Percentiles rank a stretch among this genome's conserved stretches.
Evolutionary conservation across 495 filamentous ascomycete species (phyloP).

Genomic region (Aspergillus sclerotiicarbonarius): DNA sequence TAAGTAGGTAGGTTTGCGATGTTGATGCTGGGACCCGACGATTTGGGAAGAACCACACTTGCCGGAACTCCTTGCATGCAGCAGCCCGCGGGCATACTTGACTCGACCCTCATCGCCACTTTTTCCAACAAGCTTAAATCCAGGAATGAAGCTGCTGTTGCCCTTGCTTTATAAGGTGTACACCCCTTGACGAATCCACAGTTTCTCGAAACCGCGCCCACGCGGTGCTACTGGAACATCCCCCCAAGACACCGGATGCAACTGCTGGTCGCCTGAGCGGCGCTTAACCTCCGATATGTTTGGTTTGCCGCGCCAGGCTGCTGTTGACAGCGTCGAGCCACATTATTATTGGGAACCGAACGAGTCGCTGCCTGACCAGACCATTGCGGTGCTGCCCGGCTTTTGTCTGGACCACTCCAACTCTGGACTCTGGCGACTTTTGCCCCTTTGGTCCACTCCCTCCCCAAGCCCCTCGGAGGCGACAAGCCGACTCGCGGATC

Average conservation of each 20-base stretch:
- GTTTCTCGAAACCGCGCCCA: constrained; percentile 2
- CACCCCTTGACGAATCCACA: background rate
- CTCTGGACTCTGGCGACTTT: background rate
- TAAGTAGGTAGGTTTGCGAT: background rate
- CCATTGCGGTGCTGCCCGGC: background rate
- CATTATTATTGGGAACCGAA: background rate
- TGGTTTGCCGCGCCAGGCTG: background rate
- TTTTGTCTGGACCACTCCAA: background rate
- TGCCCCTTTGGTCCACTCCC: background rate
- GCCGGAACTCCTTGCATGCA: constrained; percentile 5
- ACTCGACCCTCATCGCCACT: constrained; percentile 2
- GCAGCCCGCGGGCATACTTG: constrained; percentile 2
- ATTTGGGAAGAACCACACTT: constrained; percentile 1
- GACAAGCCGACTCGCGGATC: background rate
- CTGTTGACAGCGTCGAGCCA: background rate
- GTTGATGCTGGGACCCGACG: constrained; percentile 5
- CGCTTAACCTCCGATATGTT: background rate
- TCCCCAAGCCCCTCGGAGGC: background rate
- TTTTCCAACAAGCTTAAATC: constrained; percentile 3
- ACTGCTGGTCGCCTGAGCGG: background rate
- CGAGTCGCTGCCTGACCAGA: background rate
- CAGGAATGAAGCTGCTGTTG: background rate
- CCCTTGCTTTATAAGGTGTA: constrained; percentile 6
- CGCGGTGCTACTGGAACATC: background rate
- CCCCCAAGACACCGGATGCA: background rate